Evolutionary conservation across 345 rosid species (phyloP), one percentile per base, ranked within the genome.

Genomic region (Microcos paniculata): DNA sequence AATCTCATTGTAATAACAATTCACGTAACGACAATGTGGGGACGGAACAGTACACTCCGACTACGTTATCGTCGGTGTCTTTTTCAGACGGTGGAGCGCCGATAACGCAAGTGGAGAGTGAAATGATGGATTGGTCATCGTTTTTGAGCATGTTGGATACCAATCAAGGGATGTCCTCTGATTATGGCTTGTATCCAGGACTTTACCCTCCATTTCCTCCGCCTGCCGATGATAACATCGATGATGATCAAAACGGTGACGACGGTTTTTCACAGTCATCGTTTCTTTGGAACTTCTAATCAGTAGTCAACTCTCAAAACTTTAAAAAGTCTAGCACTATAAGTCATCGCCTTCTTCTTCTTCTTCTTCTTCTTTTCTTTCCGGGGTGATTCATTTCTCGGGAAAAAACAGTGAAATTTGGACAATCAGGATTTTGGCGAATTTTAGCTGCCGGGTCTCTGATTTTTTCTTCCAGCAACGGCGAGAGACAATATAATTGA

Each of bases 261-360:
- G 81, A 33, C 3, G 57, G 2, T 23, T 70, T 31, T 53, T 65
- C 80, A 58, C 80, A 73, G 1, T 23, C 76, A 45, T 89, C 90
- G 31, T 87, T 85, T 80, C 88, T 89, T 9, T 89, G 92, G 92
- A 89, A 85, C 75, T 89, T 89, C 65, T 84, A 62, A 81, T 40
- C 24, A 30, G 14, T 23, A 42, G 33, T 7, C 24, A 21, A 42
- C 12, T 31, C 14, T 24, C 21, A 42, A 1, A 26, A 11, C 6
- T 43, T 1, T 21, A 24, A 9, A 38, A 55, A 0, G 18, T 3
- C n/a, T n/a, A n/a, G n/a, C n/a, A n/a, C n/a, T n/a, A n/a, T n/a
- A n/a, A 15, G 33, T 9, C 16, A n/a, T n/a, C 21, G n/a, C 3
- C 28, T 1, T 10, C 3, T 23, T 16, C n/a, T 58, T 35, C 6